Evolutionary conservation across 164 flowering plant genomes (phyloP), one percentile per base, ranked within the genome.

Genomic region (Vitis rotundifolia): DNA sequence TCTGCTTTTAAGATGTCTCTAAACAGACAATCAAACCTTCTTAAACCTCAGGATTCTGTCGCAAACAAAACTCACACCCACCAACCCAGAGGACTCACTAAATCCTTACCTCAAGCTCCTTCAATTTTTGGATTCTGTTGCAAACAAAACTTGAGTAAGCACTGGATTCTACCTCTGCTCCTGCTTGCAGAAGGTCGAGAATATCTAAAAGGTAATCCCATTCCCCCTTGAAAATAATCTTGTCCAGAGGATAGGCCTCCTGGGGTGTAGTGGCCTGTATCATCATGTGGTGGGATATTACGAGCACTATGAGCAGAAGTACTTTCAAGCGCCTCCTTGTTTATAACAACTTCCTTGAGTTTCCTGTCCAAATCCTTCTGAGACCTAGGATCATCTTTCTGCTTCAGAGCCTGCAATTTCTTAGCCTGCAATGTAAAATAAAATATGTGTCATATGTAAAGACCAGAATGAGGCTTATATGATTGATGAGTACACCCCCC

Each of bases 201-300:
- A 88, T 62, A 78, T 93, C 95, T 28, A 57, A 61, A 63, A 96
- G 89, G 77, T 76, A 75, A 71, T 71, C 74, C 91, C 89, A 86
- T 59, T 96, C 98, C 65, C 85, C 92, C 19, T 77, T 70, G 10
- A 76, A 69, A 76, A 95, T 92, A 61, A 93, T 93, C 81, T 81
- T 83, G 51, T 89, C 87, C 49, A 96, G 61, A 3, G 87, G 97
- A 84, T 90, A 96, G 63, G 95, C 99, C 61, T 74, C 78, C 63
- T 87, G 80, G 1, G 91, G 91, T 31, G 79, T 68, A 18, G 87
- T 78, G 44, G 99, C 99, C 61, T n/a, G 79, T 79, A 50, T 77
- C 5, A 72, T 94, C 81, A 66, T 88, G 76, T 1, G 92, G 91
- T 49, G 98, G 98, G 61, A 88, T 75, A 73, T 90, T 86, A 44